Evolutionary conservation across 106 monocot species (phyloP), one percentile per base, ranked within the genome.

Genomic region (Apostasia shenzhenica): DNA sequence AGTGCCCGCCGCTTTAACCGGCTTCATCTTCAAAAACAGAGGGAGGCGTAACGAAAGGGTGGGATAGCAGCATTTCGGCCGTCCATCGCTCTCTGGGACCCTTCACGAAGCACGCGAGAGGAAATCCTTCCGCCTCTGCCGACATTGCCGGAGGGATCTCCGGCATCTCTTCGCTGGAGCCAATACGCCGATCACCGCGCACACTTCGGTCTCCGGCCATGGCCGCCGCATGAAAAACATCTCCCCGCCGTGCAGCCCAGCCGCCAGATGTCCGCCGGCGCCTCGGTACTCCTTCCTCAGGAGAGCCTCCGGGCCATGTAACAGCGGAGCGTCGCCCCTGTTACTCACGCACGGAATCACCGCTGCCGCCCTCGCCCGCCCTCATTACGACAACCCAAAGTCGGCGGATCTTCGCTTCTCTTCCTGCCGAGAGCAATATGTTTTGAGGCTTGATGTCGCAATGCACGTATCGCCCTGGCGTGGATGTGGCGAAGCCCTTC

Each of bases 291-390:
- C 84, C 9, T 67, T 70, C 14, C 70, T 54, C 7, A 60, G 37
- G 1, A 72, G 73, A 6, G 82, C 76, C 44, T 87, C 91, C 45
- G 91, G 91, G 84, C 71, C 84, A 91, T 82, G 76, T 87, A n/a
- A 91, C 59, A 79, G 4, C 4, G 84, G n/a, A n/a, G 82, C 14
- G 91, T 91, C 26, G 86, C 90, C 2, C 78, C 51, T 4, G 79
- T 39, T n/a, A n/a, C 6, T 40, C 14, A 41, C 14, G 40, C 37
- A 2, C 44, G 45, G 1, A 6, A 2, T 10, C 13, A 9, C 6
- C 39, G 0, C 10, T 6, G 66, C 9, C 48, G n/a, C 67, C 14
- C 0, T 67, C 63, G 1, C 37, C 41, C 5, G 49, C 14, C 43
- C 14, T 66, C 79, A n/a, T n/a, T 52, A 72, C 38, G 86, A 72